These are phyloP conservation scores for Geopyxis carbonaria DNA, from an alignment of 495 filamentous ascomycete genomes.

Conservation along the genomic window DNA sequence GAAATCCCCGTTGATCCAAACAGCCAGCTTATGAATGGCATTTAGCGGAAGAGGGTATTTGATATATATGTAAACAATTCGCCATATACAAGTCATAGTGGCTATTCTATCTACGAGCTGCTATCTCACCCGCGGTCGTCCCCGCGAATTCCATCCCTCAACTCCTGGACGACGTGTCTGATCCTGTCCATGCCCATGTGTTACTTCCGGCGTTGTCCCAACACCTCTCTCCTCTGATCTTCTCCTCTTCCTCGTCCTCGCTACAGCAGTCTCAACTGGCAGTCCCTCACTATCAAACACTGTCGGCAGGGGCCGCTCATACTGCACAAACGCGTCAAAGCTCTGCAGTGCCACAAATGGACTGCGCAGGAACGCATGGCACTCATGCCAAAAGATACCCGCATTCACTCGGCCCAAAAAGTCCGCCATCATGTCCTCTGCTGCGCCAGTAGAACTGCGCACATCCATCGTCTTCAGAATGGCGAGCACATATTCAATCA, in stretches of 20 bases:
- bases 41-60: too few species aligned
- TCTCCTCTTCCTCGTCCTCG: background rate
- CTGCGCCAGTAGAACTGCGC: conserved; percentile 67
- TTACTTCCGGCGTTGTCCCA: too few species aligned
- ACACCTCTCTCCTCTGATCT: too few species aligned
- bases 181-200: too few species aligned
- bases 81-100: too few species aligned
- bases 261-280: background rate
- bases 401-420: conserved; percentile 68
- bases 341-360: conserved; percentile 13
- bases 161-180: too few species aligned
- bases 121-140: too few species aligned
- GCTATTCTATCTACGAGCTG: too few species aligned
- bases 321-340: conserved; percentile 23
- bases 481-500: conserved; percentile 75
- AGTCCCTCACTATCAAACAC: conserved; percentile 7
- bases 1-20: too few species aligned
- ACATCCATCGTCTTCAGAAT: conserved; percentile 82
- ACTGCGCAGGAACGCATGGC: conserved; percentile 21
- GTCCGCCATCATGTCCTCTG: conserved; percentile 74
- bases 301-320: conserved; percentile 12
- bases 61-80: too few species aligned
- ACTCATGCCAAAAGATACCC: conserved; percentile 40
- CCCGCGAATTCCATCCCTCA: too few species aligned
- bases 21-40: too few species aligned